Evolutionary conservation across 2,329 filamentous ascomycete genomes (phyloP).

Genomic region (Cladosporium sp.): DNA sequence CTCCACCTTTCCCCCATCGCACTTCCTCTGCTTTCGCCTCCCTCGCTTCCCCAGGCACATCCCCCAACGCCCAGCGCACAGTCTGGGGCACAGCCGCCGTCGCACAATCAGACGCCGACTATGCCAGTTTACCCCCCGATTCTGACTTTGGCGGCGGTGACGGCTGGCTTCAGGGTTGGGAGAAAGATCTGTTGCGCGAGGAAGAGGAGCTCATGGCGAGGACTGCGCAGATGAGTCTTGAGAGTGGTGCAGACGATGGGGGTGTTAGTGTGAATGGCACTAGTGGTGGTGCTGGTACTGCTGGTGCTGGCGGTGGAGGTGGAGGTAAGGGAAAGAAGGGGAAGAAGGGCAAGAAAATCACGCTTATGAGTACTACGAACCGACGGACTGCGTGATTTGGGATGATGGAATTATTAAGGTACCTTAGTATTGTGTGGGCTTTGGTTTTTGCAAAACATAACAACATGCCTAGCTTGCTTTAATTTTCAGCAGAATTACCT

Average conservation of each 20-base stretch:
- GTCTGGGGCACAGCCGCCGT: conserved; percentile 87
- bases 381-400: conserved; percentile 11
- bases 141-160: conserved; percentile 54
- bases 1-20: conserved; percentile 50
- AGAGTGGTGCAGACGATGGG: conserved; percentile 7
- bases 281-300: too few species aligned
- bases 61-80: conserved; percentile 69
- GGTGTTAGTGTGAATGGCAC: conserved; percentile 17
- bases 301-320: conserved; percentile 18
- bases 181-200: conserved; percentile 67
- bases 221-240: conserved; percentile 36
- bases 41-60: conserved; percentile 74
- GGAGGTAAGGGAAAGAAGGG: conserved; percentile 46
- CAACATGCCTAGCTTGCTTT: too few species aligned
- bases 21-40: conserved; percentile 60
- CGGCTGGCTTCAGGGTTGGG: conserved; percentile 82
- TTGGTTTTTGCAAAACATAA: too few species aligned
- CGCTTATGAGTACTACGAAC: conserved; percentile 59
- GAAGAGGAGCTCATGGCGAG: conserved; percentile 50
- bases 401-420: too few species aligned
- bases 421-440: too few species aligned
- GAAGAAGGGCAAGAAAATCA: conserved; percentile 65
- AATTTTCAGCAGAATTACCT: too few species aligned
- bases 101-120: conserved; percentile 52
- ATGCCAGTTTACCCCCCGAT: conserved; percentile 37